These are phyloP conservation scores for Thermothelomyces thermophilus DNA, from an alignment of 2,329 filamentous ascomycete species.

Conservation along the genomic window DNA sequence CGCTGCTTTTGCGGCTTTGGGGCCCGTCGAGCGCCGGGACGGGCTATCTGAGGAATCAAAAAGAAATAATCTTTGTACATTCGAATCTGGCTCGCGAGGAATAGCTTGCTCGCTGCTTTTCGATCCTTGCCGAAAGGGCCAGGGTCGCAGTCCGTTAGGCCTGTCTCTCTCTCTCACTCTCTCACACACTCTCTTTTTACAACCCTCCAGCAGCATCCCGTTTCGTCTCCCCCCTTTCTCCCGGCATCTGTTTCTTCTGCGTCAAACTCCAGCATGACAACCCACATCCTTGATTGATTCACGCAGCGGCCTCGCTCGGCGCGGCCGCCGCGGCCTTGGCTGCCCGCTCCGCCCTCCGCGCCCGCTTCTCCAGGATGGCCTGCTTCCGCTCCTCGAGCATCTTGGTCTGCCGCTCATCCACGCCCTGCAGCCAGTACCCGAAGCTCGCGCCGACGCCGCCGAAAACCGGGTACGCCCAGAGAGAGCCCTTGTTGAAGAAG, in stretches of 20 bases:
- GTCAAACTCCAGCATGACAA: too few relatives aligned
- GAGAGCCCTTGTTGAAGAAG: slow-evolving; percentile 73
- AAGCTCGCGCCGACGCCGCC: slow-evolving; percentile 81
- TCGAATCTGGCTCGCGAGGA: slow-evolving; percentile 3
- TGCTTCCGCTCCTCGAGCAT: slow-evolving; percentile 74
- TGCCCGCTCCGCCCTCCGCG: slow-evolving; percentile 64
- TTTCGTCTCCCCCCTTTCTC: background rate
- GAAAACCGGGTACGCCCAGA: slow-evolving; percentile 91
- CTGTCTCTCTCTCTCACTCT: background rate
- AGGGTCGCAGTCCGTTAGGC: background rate
- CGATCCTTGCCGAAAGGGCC: background rate
- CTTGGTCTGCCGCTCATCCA: slow-evolving; percentile 74
- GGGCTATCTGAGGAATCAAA: slow-evolving; percentile 5
- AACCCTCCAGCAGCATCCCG: background rate
- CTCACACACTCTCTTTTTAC: background rate
- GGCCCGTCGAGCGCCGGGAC: background rate
- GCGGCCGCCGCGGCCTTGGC: slow-evolving; percentile 28
- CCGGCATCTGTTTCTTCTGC: too few relatives aligned
- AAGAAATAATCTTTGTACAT: slow-evolving; percentile 16
- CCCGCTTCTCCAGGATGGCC: slow-evolving; percentile 80
- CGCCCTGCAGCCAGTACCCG: slow-evolving; percentile 92
- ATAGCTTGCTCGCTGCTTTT: background rate
- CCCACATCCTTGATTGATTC: background rate
- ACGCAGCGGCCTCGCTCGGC: slow-evolving; percentile 4
- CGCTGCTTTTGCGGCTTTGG: background rate